Evolutionary conservation across 1,284 basidiomycete genomes (phyloP), one percentile per base, ranked within the genome.

Genomic region (Fomes fomentarius): DNA sequence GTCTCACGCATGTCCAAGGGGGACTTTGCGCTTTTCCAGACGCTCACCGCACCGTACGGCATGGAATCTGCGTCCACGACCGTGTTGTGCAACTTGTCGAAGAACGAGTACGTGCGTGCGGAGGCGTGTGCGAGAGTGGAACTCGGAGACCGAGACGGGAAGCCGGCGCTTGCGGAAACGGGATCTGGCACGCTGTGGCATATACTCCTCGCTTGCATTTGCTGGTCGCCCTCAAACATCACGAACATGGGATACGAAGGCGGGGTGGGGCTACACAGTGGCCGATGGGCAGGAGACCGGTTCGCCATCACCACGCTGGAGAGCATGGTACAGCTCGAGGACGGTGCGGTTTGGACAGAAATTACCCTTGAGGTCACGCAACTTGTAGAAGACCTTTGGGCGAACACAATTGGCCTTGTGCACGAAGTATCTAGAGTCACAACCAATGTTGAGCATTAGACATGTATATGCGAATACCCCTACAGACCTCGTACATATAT

Each of bases 251-350:
- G 14, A 9, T 26, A 7, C 11, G n/a, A 10, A 6, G 39, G 8
- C 12, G 33, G 7, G 46, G n/a, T n/a, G n/a, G 28, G 21, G 15
- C 33, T 35, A 26, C 15, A 17, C 15, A 30, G 37, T 6, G 37
- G 52, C 9, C 37, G 47, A 21, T 60, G 58, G 58, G 49, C 54
- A 7, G 58, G 58, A 1, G 54, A 60, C 24, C 35, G 54, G 10
- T 31, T 60, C 17, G 47, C 45, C n/a, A 33, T 60, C 40, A 46
- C 38, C 10, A 43, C 41, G 37, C 0, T 47, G 35, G 44, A 38
- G 1, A 3, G 19, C n/a, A 12, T 47, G 31, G 47, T 19, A 12
- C 40, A 11, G 21, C 10, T 8, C 3, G 38, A 37, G 17, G 46
- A 28, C 15, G 38, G 15, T 2, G 15, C n/a, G 7, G 4, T 8